Base-by-base conservation (phyloP, 768 basidiomycete species). In the Russula abietina region DNA sequence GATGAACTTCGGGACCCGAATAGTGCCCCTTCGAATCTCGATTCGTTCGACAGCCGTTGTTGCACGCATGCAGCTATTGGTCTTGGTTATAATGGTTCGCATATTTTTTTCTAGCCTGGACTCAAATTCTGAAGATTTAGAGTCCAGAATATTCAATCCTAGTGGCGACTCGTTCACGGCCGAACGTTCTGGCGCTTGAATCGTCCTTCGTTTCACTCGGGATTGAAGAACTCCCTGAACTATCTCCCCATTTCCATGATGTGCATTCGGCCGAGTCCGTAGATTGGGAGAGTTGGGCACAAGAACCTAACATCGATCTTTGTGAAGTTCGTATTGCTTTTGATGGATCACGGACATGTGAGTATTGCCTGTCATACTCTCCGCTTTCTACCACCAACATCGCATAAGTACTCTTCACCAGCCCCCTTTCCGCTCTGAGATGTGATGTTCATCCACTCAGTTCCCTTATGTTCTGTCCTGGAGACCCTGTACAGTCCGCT, bases 201-300 rank as follows among this genome's bases (percentile, higher is more conserved):
- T 45, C 55, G 9, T 36, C 65, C 16, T 39, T 50, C 11, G 43
- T 59, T 17, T 22, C 64, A 4, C 59, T 65, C 39, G 61, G 58
- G 16, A 46, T 65, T 36, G 58, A 60, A 26, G 55, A 61, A 49
- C 28, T 32, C 30, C 45, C 61, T 12, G 60, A 62, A 30, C 11
- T 66, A 41, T 57, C 59, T 33, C 32, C 57, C 30, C 43, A 38
- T 33, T 58, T 65, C 19, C 56, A 60, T 7, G 38, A 65, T 41
- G 55, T 55, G 17, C 51, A 67, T 22, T 26, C 56, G 19, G 36
- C 36, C 11, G 65, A 61, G 39, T 49, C 65, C 16, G 38, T 43
- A 28, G 67, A 67, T 48, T 68, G 67, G 67, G 65, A 63, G 43
- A 49, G 63, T 26, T 68, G 67, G 67, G 67, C 57, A 17, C 61